phyloP scores from a whole-genome alignment of 495 filamentous ascomycete genomes.

The Clohesyomyces aquaticus region DNA sequence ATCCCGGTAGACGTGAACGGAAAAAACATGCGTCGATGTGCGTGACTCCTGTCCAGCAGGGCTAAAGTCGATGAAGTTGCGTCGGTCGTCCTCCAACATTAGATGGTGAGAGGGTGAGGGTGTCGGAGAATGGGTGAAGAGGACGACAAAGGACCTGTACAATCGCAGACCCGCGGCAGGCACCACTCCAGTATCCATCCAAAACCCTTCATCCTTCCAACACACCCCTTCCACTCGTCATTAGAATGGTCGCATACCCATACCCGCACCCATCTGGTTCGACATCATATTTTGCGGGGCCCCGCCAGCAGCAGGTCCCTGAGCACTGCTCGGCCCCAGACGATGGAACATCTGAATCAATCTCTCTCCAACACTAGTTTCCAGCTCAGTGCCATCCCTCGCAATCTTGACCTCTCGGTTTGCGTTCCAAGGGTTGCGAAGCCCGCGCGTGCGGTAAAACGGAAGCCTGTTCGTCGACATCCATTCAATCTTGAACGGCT shows the following conservation, averaged over 20 bases:
- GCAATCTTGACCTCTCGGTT: conserved; percentile 97
- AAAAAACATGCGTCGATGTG: too few relatives aligned
- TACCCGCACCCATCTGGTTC: not conserved
- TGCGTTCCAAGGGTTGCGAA: conserved; percentile 96
- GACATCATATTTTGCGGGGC: not conserved
- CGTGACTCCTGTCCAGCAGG: too few relatives aligned
- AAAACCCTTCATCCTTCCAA: too few relatives aligned
- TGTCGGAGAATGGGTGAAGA: too few relatives aligned
- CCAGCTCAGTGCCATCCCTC: conserved; percentile 91
- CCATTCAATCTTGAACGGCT: conserved; percentile 93
- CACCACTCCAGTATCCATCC: too few relatives aligned
- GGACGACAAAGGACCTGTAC: too few relatives aligned
- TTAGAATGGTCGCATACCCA: not conserved
- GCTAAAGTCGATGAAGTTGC: too few relatives aligned
- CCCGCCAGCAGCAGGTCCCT: not conserved
- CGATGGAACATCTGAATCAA: conserved; percentile 79
- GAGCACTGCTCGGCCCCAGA: conserved; percentile 28
- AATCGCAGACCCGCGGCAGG: too few relatives aligned
- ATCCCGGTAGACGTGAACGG: too few relatives aligned
- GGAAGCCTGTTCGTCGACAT: conserved; percentile 82
- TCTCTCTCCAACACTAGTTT: conserved; percentile 77
- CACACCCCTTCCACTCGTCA: too few relatives aligned
- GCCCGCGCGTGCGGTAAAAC: conserved; percentile 85
- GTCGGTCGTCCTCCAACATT: too few relatives aligned
- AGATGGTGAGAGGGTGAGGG: too few relatives aligned